phyloP scores from a whole-genome alignment of 2,329 filamentous ascomycete species.

The Pseudocercospora ulei region DNA sequence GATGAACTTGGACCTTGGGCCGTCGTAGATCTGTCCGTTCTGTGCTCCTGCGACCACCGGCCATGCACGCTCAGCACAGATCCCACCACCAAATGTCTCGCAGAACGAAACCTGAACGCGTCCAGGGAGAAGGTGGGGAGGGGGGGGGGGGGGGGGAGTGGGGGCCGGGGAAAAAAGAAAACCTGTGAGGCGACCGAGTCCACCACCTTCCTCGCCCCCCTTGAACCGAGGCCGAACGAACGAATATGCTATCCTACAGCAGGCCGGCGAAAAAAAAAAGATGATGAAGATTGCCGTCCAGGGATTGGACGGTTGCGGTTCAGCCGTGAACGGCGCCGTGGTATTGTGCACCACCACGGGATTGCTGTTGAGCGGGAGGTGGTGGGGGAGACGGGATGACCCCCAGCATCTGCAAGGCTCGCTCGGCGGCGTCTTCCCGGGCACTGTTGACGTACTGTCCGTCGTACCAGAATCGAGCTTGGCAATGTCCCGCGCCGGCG shows the following conservation, averaged over 20 bases:
- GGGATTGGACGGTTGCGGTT: constrained; percentile 1
- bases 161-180: neutral
- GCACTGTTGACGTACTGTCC: constrained; percentile 80
- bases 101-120: too few relatives aligned
- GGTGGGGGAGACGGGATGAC: constrained; percentile 24
- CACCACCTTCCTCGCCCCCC: neutral
- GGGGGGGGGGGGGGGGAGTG: too few relatives aligned
- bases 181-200: neutral
- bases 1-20: constrained; percentile 1
- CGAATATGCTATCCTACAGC: constrained; percentile 14
- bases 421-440: constrained; percentile 81
- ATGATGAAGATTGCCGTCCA: neutral
- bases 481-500: constrained; percentile 49
- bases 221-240: constrained; percentile 4
- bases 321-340: constrained; percentile 21
- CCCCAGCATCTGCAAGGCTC: constrained; percentile 54
- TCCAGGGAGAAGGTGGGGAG: too few relatives aligned
- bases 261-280: neutral
- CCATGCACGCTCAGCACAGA: constrained; percentile 4
- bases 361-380: constrained; percentile 23
- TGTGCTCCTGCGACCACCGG: constrained; percentile 8
- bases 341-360: constrained; percentile 13
- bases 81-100: constrained; percentile 3
- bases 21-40: constrained; percentile 7
- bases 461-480: constrained; percentile 86